Conservation (phyloP, 805 yeast species). For the Yarrowia yakushimensis region DNA sequence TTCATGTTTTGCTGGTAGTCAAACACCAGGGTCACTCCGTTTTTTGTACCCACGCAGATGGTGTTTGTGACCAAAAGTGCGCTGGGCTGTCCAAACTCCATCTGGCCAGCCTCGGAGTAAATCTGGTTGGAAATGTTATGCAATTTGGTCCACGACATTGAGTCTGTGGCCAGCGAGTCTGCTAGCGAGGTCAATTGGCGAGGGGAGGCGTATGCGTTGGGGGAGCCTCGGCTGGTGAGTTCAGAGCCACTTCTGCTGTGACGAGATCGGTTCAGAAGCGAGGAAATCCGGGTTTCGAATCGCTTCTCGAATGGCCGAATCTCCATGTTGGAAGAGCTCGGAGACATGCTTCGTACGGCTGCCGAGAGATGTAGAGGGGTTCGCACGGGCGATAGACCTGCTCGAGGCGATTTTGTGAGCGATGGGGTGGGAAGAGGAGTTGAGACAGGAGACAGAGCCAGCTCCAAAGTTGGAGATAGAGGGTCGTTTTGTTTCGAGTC, state of each 20-base stretch:
- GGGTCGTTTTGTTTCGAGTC: neutral
- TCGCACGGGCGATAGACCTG: neutral
- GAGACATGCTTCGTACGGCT: neutral
- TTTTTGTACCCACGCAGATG: slow-evolving; percentile 62
- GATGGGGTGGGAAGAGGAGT: neutral
- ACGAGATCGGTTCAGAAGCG: neutral
- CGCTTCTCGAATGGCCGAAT: slow-evolving; percentile 12
- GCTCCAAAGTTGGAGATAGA: neutral
- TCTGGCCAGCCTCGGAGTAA: slow-evolving; percentile 38
- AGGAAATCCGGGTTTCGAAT: neutral
- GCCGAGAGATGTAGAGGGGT: neutral
- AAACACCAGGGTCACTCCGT: slow-evolving; percentile 63
- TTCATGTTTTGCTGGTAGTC: slow-evolving; percentile 62
- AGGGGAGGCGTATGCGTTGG: neutral
- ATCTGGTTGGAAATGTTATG: slow-evolving; percentile 41
- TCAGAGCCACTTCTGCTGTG: slow-evolving; percentile 18
- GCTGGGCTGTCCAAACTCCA: slow-evolving; percentile 52
- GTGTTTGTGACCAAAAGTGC: slow-evolving; percentile 35
- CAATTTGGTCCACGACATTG: slow-evolving; percentile 42
- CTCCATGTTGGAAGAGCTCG: slow-evolving; percentile 15
- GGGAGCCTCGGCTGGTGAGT: slow-evolving; percentile 6
- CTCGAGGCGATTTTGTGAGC: neutral
- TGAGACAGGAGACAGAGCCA: neutral
- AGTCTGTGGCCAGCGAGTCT: slow-evolving; percentile 11
- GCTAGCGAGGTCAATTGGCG: neutral